phyloP scores from a whole-genome alignment of 805 yeast genomes.

The Lachancea nothofagi region DNA sequence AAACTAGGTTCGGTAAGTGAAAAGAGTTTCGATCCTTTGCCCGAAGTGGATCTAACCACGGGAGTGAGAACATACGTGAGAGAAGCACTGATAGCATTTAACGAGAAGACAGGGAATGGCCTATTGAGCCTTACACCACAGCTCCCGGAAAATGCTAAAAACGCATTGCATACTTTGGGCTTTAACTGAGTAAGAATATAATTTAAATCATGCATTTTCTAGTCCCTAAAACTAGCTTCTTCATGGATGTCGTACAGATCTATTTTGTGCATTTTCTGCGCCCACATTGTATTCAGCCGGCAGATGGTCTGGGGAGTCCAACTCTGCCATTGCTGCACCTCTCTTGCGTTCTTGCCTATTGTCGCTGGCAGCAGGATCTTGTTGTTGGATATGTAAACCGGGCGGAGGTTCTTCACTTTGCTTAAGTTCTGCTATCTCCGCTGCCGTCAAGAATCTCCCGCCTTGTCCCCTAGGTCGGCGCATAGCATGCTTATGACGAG shows the following conservation, averaged over 20 bases:
- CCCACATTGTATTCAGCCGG: not conserved
- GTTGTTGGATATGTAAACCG: conserved; percentile 3
- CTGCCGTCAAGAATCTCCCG: conserved; percentile 93
- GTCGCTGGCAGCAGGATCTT: conserved; percentile 4
- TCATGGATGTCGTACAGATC: conserved; percentile 3
- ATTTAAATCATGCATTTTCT: not conserved
- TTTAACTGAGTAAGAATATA: conserved; percentile 2
- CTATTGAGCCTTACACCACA: conserved; percentile 25
- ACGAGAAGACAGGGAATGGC: conserved; percentile 16
- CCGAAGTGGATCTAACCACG: conserved; percentile 37
- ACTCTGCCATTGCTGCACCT: too few species aligned
- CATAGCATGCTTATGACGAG: conserved; percentile 98
- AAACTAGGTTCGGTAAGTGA: conserved; percentile 58
- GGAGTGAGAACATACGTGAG: conserved; percentile 25
- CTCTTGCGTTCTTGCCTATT: not conserved
- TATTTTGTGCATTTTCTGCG: not conserved
- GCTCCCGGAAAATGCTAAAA: conserved; percentile 24
- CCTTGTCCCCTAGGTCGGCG: conserved; percentile 99
- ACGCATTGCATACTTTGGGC: conserved; percentile 19
- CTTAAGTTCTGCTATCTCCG: conserved; percentile 62
- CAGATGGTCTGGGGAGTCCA: not conserved
- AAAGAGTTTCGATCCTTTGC: conserved; percentile 66
- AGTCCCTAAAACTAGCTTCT: too few species aligned
- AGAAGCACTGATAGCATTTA: conserved; percentile 20
- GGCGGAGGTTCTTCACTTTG: conserved; percentile 14